These are phyloP conservation scores for Lantana camara DNA, from an alignment of 257 asterid genomes.

Conservation along the genomic window DNA sequence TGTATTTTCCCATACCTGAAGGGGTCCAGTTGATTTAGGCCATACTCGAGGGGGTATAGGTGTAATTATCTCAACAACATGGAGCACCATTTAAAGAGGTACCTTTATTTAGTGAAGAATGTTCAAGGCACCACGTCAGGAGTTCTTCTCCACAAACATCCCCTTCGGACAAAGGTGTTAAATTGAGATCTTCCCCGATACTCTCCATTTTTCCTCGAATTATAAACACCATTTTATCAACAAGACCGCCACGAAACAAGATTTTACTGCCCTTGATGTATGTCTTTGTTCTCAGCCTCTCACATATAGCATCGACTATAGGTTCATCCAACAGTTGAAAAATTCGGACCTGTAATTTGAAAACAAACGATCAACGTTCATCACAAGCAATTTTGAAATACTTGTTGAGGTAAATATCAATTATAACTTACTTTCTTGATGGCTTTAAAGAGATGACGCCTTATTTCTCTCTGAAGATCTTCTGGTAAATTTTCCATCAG, in stretches of 20 bases:
- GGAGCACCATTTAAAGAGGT: background rate
- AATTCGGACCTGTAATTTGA: slow-evolving; percentile 64
- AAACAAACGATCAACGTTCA: background rate
- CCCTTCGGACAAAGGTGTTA: slow-evolving; percentile 66
- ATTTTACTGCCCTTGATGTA: slow-evolving; percentile 76
- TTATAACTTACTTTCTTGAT: slow-evolving; percentile 64
- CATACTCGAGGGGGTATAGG: too few species aligned
- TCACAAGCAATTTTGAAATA: background rate
- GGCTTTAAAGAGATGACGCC: slow-evolving; percentile 87
- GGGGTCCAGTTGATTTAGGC: too few species aligned
- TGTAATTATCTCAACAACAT: too few species aligned
- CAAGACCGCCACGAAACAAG: slow-evolving; percentile 60
- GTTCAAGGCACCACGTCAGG: slow-evolving; percentile 93
- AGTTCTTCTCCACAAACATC: slow-evolving; percentile 96
- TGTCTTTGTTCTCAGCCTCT: slow-evolving; percentile 74
- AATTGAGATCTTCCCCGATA: slow-evolving; percentile 63
- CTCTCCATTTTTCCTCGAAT: slow-evolving; percentile 89
- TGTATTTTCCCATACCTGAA: too few species aligned
- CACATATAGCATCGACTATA: slow-evolving; percentile 81
- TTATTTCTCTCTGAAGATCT: slow-evolving; percentile 84
- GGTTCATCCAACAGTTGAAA: slow-evolving; percentile 82
- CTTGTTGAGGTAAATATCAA: too few species aligned
- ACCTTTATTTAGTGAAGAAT: slow-evolving; percentile 85
- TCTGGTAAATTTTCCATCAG: slow-evolving; percentile 91
- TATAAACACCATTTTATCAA: slow-evolving; percentile 88